Evolutionary conservation across 345 rosid species (phyloP).

Genomic region (Citrus maxima): DNA sequence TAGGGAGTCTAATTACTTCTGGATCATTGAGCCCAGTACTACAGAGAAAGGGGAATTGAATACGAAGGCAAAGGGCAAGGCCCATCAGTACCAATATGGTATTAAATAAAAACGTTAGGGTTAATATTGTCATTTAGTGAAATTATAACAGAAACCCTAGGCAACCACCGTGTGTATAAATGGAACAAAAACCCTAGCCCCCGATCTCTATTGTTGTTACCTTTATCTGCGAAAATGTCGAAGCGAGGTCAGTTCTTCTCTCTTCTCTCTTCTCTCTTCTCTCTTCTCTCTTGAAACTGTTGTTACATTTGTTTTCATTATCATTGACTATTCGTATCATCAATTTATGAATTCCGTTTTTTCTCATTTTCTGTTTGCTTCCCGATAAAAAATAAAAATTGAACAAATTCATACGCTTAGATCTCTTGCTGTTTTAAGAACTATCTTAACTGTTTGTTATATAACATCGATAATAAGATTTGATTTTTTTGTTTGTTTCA

Average conservation of each 20-base stretch:
- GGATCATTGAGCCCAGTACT: no score
- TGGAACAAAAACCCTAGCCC: slow-evolving; percentile 17
- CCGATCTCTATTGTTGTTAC: neutral
- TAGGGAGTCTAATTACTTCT: no score
- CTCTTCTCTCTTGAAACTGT: neutral
- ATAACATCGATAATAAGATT: neutral
- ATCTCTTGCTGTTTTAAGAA: neutral
- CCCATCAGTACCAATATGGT: neutral
- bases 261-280: no score
- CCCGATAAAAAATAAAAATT: neutral
- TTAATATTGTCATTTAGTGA: neutral
- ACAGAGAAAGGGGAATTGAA: no score
- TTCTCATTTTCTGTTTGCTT: neutral
- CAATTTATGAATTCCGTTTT: neutral
- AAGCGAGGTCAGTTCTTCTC: slow-evolving; percentile 59
- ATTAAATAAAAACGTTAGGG: neutral
- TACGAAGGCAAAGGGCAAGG: neutral
- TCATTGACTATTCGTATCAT: neutral
- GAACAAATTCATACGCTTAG: neutral
- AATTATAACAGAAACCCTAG: slow-evolving; percentile 22
- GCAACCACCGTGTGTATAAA: slow-evolving; percentile 18
- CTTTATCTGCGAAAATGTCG: slow-evolving; percentile 66
- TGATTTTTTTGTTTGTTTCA: neutral
- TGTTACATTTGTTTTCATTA: neutral
- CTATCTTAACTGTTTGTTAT: neutral